These are phyloP conservation scores for Rhododendron kiyosumense DNA, from an alignment of 148 eudicot genomes.

Conservation along the genomic window DNA sequence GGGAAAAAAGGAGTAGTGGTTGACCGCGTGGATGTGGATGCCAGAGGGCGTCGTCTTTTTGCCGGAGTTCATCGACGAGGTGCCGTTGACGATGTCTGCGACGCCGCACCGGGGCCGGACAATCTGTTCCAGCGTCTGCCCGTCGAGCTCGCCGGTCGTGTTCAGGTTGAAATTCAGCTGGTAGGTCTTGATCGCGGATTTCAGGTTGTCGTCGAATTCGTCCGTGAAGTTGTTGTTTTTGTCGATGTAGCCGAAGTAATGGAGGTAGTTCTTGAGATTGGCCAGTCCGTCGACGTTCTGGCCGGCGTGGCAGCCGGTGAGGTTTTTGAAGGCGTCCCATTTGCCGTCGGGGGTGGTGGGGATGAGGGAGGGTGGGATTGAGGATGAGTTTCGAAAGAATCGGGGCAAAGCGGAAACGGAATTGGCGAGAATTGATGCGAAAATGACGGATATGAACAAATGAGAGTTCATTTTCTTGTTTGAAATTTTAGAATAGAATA, in stretches of 20 bases:
- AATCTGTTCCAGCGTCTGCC: constrained; percentile 31
- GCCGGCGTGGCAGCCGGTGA: constrained; percentile 41
- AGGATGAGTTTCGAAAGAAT: constrained; percentile 32
- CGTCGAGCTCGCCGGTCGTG: constrained; percentile 41
- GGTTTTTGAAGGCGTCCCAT: constrained; percentile 28
- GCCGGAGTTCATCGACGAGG: constrained; percentile 40
- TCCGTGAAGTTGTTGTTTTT: constrained; percentile 26
- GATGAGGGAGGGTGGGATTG: constrained; percentile 25
- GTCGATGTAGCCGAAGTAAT: constrained; percentile 36
- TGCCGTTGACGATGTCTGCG: constrained; percentile 43
- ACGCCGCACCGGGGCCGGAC: constrained; percentile 43
- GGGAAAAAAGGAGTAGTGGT: constrained; percentile 44
- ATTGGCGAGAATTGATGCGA: not conserved
- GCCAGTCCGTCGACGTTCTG: constrained; percentile 18
- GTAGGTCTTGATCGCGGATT: constrained; percentile 30
- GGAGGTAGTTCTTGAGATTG: constrained; percentile 33
- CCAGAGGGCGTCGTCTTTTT: not conserved
- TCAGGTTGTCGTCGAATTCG: constrained; percentile 30
- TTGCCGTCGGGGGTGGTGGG: constrained; percentile 16
- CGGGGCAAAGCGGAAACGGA: constrained; percentile 19
- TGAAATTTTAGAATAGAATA: not conserved
- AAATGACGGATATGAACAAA: not conserved
- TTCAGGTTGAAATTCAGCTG: constrained; percentile 51
- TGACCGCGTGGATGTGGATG: constrained; percentile 16
- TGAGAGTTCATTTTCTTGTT: not conserved